Conservation (phyloP, 768 basidiomycete genomes). For the Xerocomus potaroensis region DNA sequence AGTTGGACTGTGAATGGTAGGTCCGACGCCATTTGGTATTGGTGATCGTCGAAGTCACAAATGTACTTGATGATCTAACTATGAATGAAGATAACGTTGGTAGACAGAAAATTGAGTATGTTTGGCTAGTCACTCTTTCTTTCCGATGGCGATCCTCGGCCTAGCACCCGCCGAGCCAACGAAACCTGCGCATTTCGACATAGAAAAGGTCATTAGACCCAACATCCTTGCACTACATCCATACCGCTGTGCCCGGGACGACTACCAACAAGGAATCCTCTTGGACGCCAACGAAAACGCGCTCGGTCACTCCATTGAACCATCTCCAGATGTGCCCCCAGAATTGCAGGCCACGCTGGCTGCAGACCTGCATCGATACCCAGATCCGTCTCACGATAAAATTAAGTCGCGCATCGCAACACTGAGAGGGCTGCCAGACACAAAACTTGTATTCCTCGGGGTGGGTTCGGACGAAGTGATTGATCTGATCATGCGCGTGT, state of each 20-base stretch:
- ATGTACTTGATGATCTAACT: too few species aligned
- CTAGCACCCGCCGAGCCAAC: slow-evolving; percentile 40
- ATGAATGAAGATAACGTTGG: too few species aligned
- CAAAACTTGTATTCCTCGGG: slow-evolving; percentile 81
- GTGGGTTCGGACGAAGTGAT: slow-evolving; percentile 98
- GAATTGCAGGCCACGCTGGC: slow-evolving; percentile 38
- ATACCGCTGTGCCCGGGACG: slow-evolving; percentile 94
- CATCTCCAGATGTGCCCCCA: slow-evolving; percentile 26
- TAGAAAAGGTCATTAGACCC: slow-evolving; percentile 81
- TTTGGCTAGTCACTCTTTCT: too few species aligned
- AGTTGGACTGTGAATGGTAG: slow-evolving; percentile 19
- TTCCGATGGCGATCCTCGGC: slow-evolving; percentile 67
- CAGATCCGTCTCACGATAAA: slow-evolving; percentile 79
- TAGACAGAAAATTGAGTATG: too few species aligned
- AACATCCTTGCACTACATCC: slow-evolving; percentile 91
- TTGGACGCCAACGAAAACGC: slow-evolving; percentile 99
- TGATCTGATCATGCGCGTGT: slow-evolving; percentile 88
- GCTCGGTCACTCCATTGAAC: slow-evolving; percentile 75
- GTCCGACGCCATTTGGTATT: slow-evolving; percentile 17
- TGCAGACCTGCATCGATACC: slow-evolving; percentile 83
- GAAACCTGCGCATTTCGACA: slow-evolving; percentile 77
- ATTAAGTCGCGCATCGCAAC: slow-evolving; percentile 75
- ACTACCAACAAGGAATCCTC: slow-evolving; percentile 87
- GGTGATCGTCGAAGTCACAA: too few species aligned
- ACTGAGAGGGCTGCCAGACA: slow-evolving; percentile 62